Percentiles rank a stretch among this genome's conserved stretches.
Evolutionary conservation across 208 protist species (phyloP).

Genomic region (Trypanosoma rangeli): DNA sequence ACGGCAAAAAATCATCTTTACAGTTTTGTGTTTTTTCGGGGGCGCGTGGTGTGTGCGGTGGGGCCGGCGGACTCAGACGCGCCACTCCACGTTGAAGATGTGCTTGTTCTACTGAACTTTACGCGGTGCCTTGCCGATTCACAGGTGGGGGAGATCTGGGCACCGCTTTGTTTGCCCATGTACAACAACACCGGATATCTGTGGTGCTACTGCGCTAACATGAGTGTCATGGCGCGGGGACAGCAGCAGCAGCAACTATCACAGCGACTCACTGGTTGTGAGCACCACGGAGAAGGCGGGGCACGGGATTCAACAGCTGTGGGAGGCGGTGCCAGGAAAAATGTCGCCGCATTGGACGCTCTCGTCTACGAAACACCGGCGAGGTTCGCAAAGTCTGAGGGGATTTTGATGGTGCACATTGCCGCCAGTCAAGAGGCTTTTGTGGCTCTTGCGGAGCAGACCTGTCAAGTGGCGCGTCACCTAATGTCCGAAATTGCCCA

Average conservation of each 20-base stretch:
- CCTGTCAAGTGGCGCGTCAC: slow-evolving; percentile 16
- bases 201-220: slow-evolving; percentile 67
- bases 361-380: neutral
- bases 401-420: slow-evolving; percentile 28
- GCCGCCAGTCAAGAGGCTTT: slow-evolving; percentile 23
- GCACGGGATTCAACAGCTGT: neutral
- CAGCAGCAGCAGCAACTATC: neutral
- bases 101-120: slow-evolving; percentile 65
- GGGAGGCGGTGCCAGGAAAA: neutral
- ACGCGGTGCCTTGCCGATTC: slow-evolving; percentile 37
- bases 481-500: slow-evolving; percentile 9
- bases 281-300: neutral
- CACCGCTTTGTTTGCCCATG: slow-evolving; percentile 67
- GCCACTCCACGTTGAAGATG: slow-evolving; percentile 48
- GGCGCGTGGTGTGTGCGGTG: slow-evolving; percentile 34
- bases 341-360: neutral
- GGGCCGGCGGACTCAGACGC: slow-evolving; percentile 16
- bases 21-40: slow-evolving; percentile 47
- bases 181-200: slow-evolving; percentile 78
- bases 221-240: slow-evolving; percentile 32
- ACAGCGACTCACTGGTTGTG: neutral
- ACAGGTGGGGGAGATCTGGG: slow-evolving; percentile 66
- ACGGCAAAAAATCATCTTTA: slow-evolving; percentile 41
- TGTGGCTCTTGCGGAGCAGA: slow-evolving; percentile 19
- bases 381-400: slow-evolving; percentile 12